Evolutionary conservation across 345 rosid genomes (phyloP).

Genomic region (Salix udensis): DNA sequence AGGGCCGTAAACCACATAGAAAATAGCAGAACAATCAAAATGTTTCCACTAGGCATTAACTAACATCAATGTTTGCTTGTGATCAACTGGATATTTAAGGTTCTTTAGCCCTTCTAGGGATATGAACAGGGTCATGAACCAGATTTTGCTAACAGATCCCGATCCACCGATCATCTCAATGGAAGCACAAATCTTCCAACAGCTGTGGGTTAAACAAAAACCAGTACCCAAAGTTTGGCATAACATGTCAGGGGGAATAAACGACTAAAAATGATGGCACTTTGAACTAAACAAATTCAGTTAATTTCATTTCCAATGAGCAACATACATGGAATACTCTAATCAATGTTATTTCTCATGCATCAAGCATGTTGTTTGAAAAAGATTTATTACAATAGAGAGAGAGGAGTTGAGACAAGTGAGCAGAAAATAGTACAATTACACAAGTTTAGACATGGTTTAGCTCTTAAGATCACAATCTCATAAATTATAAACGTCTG

Average conservation of each 20-base stretch:
- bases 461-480: not conserved
- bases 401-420: not conserved
- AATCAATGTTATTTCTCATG: not conserved
- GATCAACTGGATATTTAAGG: not conserved
- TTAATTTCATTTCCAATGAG: not conserved
- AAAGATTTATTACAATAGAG: not conserved
- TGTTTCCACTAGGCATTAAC: not conserved
- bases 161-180: not conserved
- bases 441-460: not conserved
- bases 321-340: not conserved
- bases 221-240: not conserved
- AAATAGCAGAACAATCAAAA: not conserved
- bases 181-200: not conserved
- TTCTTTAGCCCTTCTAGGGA: not conserved
- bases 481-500: not conserved
- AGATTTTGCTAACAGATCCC: not conserved
- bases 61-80: not conserved
- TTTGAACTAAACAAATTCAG: not conserved
- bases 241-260: not conserved
- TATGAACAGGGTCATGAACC: not conserved
- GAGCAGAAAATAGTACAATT: not conserved
- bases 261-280: not conserved
- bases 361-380: not conserved
- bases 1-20: not conserved
- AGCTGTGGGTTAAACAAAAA: not conserved